Evolutionary conservation across 2,329 filamentous ascomycete species (phyloP).

Genomic region (Stemphylium lycopersici): DNA sequence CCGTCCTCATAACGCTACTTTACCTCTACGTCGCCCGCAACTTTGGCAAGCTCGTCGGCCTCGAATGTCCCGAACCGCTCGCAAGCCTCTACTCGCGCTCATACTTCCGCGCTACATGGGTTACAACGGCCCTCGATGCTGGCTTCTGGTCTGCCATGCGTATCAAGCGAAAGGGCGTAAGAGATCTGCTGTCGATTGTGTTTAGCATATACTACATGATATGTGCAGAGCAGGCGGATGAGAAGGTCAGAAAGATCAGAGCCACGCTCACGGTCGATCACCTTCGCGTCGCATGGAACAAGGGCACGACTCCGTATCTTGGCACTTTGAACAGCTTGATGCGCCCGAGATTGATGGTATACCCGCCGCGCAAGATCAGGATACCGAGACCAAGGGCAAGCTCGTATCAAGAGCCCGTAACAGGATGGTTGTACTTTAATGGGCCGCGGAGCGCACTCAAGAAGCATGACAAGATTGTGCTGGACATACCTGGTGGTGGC

Average conservation of each 20-base stretch:
- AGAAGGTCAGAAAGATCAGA: constrained; percentile 91
- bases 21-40: constrained; percentile 92
- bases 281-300: constrained; percentile 92
- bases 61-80: constrained; percentile 91
- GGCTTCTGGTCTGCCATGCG: constrained; percentile 99
- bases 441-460: constrained; percentile 79
- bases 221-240: constrained; percentile 90
- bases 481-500: constrained; percentile 92
- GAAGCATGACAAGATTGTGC: constrained; percentile 75
- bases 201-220: constrained; percentile 92
- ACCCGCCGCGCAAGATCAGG: constrained; percentile 79
- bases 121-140: constrained; percentile 90
- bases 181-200: constrained; percentile 80
- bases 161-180: constrained; percentile 77
- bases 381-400: constrained; percentile 82
- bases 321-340: constrained; percentile 72
- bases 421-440: constrained; percentile 93
- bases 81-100: constrained; percentile 90
- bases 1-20: constrained; percentile 82
- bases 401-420: constrained; percentile 81
- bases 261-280: constrained; percentile 89
- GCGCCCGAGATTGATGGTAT: constrained; percentile 79
- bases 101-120: constrained; percentile 97
- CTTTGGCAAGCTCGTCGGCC: constrained; percentile 87
- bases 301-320: constrained; percentile 86